Base-by-base conservation (phyloP, 148 eudicot genomes). In the Agrostemma githago region DNA sequence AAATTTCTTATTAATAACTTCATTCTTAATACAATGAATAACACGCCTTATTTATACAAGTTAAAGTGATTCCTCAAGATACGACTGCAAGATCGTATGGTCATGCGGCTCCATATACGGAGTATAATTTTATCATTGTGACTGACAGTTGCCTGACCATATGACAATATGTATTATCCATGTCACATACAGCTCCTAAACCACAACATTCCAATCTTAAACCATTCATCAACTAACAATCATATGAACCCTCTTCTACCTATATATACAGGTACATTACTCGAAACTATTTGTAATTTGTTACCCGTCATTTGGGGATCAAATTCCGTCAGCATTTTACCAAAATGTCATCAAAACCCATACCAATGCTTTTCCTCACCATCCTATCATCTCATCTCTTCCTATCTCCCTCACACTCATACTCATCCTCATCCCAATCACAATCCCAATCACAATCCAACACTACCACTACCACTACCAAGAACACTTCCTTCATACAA, bases 141-240 rank as follows among this genome's bases (percentile, higher is more conserved):
- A 51, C 56, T 2, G 56, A 51, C 56, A 51, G 56, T 51, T 10
- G 15, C 14, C 16, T 15, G 56, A 51, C 3, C 56, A 51, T 51
- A 51, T 51, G n/a, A n/a, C n/a, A n/a, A 51, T 51, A 51, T 15
- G 14, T 51, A 10, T 12, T 51, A 51, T 56, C 66, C 78, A 75
- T 42, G 78, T 75, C 72, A 75, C 20, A 67, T 75, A 70, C 78
- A 75, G 78, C 78, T 60, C 8, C 72, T 20, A 2, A 58, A 54
- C 37, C 64, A 51, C 56, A 66, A 66, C 7, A 56, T 17, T 75
- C 72, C 72, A 75, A 56, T 40, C 44, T 54, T 8, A 19, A 75
- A 66, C 39, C 40, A 66, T 26, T 1, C 34, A 26, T 26, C 34
- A 26, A 26, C 34, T 26, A 26, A 26, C 34, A 26, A 26, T 26